Evolutionary conservation across 202 grass and related monocot genomes (phyloP).

Genomic region (Setaria viridis): DNA sequence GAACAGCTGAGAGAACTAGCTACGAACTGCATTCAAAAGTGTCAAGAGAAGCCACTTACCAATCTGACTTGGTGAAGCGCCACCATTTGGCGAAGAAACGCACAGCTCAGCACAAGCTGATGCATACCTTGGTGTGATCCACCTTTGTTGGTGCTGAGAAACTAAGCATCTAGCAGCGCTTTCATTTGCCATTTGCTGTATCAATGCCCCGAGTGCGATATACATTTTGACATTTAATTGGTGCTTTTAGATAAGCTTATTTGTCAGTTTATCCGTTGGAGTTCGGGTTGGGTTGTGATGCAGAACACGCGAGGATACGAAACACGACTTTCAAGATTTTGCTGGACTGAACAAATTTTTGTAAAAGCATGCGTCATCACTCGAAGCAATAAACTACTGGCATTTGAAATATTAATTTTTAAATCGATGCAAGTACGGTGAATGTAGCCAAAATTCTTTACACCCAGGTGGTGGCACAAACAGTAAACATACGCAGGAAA

Average conservation of each 20-base stretch:
- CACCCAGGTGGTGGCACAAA: neutral
- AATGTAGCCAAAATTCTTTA: neutral
- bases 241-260: neutral
- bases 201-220: neutral
- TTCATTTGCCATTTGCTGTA: neutral
- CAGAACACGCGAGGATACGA: neutral
- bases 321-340: neutral
- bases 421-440: neutral
- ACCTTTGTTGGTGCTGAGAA: neutral
- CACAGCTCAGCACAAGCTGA: neutral
- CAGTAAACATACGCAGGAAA: neutral
- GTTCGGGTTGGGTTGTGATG: neutral
- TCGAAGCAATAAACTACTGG: neutral
- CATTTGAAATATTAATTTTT: neutral
- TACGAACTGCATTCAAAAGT: constrained; percentile 59
- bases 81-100: neutral
- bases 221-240: neutral
- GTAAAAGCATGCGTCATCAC: no score
- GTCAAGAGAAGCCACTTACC: constrained; percentile 66
- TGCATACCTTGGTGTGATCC: neutral
- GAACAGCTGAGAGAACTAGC: constrained; percentile 65
- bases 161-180: neutral
- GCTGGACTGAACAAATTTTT: neutral
- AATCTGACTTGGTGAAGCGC: constrained; percentile 54
- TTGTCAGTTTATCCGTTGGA: neutral